Conservation (phyloP, 768 basidiomycete genomes). For the Rhizopogon roseolus region DNA sequence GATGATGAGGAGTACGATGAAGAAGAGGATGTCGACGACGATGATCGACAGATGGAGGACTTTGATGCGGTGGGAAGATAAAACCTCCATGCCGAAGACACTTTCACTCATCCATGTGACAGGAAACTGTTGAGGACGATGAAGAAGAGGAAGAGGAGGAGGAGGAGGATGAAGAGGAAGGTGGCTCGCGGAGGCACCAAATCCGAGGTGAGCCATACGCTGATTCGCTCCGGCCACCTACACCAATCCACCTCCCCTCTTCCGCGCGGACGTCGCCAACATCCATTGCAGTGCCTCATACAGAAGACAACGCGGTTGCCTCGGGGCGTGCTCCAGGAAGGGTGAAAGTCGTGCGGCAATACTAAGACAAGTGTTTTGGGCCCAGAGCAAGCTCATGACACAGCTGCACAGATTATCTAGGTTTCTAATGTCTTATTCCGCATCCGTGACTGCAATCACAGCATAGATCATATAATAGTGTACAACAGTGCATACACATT, state of each 20-base stretch:
- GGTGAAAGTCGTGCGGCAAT: conserved; percentile 51
- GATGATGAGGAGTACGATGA: conserved; percentile 72
- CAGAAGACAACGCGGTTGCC: conserved; percentile 27
- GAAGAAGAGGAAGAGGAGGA: conserved; percentile 58
- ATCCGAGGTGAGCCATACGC: conserved; percentile 32
- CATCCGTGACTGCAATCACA: conserved; percentile 2
- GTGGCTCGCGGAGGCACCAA: conserved; percentile 20
- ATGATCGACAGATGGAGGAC: conserved; percentile 79
- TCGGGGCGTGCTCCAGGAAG: conserved; percentile 31
- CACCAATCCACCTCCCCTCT: conserved; percentile 36
- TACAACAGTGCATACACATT: conserved; percentile 2
- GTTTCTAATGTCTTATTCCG: conserved; percentile 17
- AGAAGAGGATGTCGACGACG: conserved; percentile 47
- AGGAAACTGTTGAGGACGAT: conserved; percentile 49
- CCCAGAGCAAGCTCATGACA: neutral
- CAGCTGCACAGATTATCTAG: conserved; percentile 12
- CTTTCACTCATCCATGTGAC: conserved; percentile 10
- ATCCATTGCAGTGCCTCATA: conserved; percentile 42
- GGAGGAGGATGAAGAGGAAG: conserved; percentile 31
- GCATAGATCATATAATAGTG: conserved; percentile 3
- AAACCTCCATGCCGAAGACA: neutral
- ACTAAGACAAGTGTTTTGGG: conserved; percentile 6
- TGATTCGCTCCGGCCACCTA: conserved; percentile 32
- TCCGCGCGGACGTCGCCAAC: conserved; percentile 51
- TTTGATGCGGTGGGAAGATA: conserved; percentile 65